phyloP scores from a whole-genome alignment of 2,329 filamentous ascomycete genomes.

The Lasiodiplodia theobromae region DNA sequence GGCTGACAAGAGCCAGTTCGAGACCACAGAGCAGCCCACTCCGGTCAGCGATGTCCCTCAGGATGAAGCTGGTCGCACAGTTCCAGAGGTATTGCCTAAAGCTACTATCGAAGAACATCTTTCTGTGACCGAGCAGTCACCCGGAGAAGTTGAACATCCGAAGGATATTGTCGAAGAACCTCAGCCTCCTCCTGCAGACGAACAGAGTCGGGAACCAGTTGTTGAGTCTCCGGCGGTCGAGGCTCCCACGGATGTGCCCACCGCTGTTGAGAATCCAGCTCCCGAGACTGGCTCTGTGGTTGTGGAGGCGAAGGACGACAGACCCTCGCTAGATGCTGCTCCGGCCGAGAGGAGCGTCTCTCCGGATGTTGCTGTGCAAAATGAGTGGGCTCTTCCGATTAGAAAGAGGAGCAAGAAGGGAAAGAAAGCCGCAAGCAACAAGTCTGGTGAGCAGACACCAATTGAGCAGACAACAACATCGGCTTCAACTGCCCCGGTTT shows the following conservation, averaged over 20 bases:
- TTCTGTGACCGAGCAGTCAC: neutral
- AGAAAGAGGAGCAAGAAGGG: constrained; percentile 60
- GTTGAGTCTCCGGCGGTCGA: constrained; percentile 44
- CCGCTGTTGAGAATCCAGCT: constrained; percentile 40
- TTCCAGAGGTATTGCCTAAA: neutral
- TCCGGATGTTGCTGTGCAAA: constrained; percentile 1
- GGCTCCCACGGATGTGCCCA: constrained; percentile 35
- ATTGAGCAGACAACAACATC: constrained; percentile 12
- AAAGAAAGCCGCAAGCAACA: constrained; percentile 32
- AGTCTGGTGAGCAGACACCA: constrained; percentile 27
- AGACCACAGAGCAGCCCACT: neutral
- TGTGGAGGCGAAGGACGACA: neutral
- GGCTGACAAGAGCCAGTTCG: neutral
- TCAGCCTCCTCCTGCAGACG: neutral
- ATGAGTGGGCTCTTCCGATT: constrained; percentile 43
- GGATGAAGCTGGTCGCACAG: neutral
- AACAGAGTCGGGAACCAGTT: constrained; percentile 35
- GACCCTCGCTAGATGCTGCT: neutral
- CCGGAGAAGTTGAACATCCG: neutral
- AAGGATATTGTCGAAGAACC: neutral
- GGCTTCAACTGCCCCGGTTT: neutral
- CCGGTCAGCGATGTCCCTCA: neutral
- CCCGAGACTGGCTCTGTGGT: constrained; percentile 31
- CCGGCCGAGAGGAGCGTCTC: neutral
- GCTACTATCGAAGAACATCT: neutral